phyloP scores from a whole-genome alignment of 2,329 filamentous ascomycete species.

The Aspergillus luchuensis region DNA sequence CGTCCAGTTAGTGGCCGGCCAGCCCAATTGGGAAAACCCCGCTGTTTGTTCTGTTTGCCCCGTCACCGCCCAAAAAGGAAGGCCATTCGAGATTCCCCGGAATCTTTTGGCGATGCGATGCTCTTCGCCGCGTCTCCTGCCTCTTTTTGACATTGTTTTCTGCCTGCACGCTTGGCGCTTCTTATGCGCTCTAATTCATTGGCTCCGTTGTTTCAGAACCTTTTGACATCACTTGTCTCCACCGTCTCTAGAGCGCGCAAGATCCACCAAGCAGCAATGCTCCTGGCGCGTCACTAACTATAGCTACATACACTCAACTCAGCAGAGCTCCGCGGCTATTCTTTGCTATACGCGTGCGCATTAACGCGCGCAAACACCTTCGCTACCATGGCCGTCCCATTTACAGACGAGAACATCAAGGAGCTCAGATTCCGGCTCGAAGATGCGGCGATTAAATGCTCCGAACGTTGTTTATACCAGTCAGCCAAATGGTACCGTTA shows the following conservation, averaged over 20 bases:
- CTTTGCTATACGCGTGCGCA: not conserved
- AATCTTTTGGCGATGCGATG: not conserved
- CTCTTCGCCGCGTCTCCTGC: not conserved
- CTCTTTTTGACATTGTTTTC: not conserved
- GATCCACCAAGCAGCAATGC: not conserved
- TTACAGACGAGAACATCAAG: constrained; percentile 41
- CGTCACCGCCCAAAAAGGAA: constrained; percentile 21
- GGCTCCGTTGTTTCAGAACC: not conserved
- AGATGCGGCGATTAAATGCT: constrained; percentile 85
- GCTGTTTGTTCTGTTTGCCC: constrained; percentile 33
- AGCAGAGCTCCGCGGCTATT: not conserved
- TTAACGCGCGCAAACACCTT: not conserved
- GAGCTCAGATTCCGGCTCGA: constrained; percentile 76
- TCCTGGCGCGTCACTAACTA: not conserved
- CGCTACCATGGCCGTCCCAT: constrained; percentile 36
- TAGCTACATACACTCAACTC: not conserved
- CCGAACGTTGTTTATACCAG: constrained; percentile 91
- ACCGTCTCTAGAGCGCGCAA: not conserved
- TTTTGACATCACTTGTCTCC: not conserved
- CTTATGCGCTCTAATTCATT: not conserved
- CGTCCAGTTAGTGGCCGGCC: not conserved
- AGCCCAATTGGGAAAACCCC: constrained; percentile 11
- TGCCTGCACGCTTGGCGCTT: not conserved
- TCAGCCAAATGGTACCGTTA: constrained; percentile 82
- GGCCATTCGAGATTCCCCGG: not conserved